These are phyloP conservation scores for Pleurotus cornucopiae DNA, from an alignment of 768 basidiomycete species.

Conservation along the genomic window DNA sequence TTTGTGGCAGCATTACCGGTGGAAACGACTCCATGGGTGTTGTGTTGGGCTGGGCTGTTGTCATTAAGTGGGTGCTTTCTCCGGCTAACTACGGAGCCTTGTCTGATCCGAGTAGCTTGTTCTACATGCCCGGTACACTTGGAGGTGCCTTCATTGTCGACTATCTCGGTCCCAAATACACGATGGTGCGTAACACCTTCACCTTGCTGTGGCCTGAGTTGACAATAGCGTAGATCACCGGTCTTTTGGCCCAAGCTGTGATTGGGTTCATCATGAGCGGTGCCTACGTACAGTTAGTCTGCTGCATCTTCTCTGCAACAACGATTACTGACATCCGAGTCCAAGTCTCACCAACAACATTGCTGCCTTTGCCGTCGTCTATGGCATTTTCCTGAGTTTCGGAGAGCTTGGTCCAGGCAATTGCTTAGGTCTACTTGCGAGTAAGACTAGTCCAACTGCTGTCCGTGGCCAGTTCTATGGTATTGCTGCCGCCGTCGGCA, in stretches of 20 bases:
- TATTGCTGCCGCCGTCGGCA: conserved; percentile 79
- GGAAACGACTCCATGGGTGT: conserved; percentile 44
- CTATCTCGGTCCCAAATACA: conserved; percentile 68
- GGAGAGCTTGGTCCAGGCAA: conserved; percentile 91
- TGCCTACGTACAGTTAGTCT: conserved; percentile 51
- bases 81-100: no score
- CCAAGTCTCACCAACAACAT: conserved; percentile 56
- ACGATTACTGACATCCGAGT: background rate
- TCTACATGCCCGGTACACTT: conserved; percentile 50
- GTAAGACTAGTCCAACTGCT: conserved; percentile 83
- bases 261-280: conserved; percentile 92
- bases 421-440: conserved; percentile 78
- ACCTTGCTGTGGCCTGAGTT: background rate
- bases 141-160: conserved; percentile 76
- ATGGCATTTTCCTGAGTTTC: conserved; percentile 87
- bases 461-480: conserved; percentile 87
- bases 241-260: conserved; percentile 63
- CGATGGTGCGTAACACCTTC: conserved; percentile 48
- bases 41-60: conserved; percentile 80
- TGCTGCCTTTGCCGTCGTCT: conserved; percentile 80
- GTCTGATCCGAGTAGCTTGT: conserved; percentile 19
- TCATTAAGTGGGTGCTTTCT: conserved; percentile 61
- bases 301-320: background rate
- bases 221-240: conserved; percentile 45
- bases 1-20: conserved; percentile 51